Base-by-base conservation (phyloP, 208 protist genomes). In the Leishmania gerbilli region DNA sequence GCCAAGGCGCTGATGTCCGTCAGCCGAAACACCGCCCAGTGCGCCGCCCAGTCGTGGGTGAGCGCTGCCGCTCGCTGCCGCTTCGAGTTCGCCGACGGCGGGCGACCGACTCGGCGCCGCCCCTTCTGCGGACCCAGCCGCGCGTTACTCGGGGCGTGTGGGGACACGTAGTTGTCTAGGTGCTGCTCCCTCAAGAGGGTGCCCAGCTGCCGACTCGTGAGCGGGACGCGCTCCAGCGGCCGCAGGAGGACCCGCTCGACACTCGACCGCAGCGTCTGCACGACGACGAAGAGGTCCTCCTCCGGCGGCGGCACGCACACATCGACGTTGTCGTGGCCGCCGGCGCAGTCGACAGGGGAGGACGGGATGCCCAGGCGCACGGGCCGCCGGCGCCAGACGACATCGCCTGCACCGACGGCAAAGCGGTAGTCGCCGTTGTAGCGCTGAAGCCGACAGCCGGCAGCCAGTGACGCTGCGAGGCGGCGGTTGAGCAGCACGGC, bases 401-500 rank as follows among this genome's bases (percentile, higher is more conserved):
- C 82, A 55, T 97, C 93, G 37, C 93, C 92, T 1, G 87, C 80
- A 24, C 77, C 81, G 24, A 97, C 78, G 31, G 92, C 89, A 74
- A 89, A 91, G 17, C 93, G 93, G 78, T 97, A 97, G 55, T 97
- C 92, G 3, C 93, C 93, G 42, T 69, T 84, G 84, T 97, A 97
- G 31, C 89, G 88, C 82, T 97, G 92, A 79, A 86, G 85, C n/a
- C 58, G 49, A 69, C 65, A 34, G 34, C 8, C 47, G 1, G 42
- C 4, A 37, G 71, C 62, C 3, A 47, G 7, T 74, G 53, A 24
- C 45, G 4, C 51, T 42, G 76, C 42, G 0, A 83, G 71, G n/a
- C 88, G 84, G 2, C 80, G 49, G 72, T 97, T 94, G 34, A 97
- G 89, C 58, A 95, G n/a, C 42, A 13, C 87, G 3, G 90, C 90